phyloP scores from a whole-genome alignment of 1,284 basidiomycete species.

The Cutaneotrichosporon sp. region DNA sequence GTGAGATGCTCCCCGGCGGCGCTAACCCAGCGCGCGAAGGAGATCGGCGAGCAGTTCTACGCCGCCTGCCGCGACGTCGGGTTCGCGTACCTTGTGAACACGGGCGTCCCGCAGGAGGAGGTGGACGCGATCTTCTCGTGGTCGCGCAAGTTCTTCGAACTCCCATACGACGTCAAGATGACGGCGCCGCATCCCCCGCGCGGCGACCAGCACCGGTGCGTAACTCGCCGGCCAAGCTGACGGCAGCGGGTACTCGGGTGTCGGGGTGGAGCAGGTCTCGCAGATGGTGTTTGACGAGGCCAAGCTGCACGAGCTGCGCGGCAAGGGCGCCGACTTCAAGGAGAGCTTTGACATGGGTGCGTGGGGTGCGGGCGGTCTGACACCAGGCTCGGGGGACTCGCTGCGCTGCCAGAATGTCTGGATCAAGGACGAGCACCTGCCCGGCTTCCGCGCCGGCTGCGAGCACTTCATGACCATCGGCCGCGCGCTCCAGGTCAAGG shows the following conservation, averaged over 20 bases:
- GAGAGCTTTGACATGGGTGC: slow-evolving; percentile 62
- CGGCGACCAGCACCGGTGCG: slow-evolving; percentile 48
- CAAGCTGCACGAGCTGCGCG: slow-evolving; percentile 51
- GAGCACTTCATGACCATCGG: slow-evolving; percentile 60
- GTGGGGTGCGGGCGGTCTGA: slow-evolving; percentile 1
- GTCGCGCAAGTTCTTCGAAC: slow-evolving; percentile 59
- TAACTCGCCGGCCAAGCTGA: not conserved
- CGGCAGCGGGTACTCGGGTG: slow-evolving; percentile 56
- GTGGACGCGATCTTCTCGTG: slow-evolving; percentile 61
- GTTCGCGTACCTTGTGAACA: slow-evolving; percentile 57
- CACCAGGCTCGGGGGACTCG: slow-evolving; percentile 36
- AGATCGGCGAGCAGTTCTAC: slow-evolving; percentile 32
- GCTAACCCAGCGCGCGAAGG: slow-evolving; percentile 18
- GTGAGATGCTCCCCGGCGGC: slow-evolving; percentile 4
- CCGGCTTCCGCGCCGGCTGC: slow-evolving; percentile 61
- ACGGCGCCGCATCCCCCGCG: slow-evolving; percentile 62
- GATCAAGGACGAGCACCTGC: slow-evolving; percentile 61
- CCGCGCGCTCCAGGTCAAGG: slow-evolving; percentile 56
- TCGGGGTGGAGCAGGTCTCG: slow-evolving; percentile 47
- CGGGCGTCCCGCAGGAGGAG: slow-evolving; percentile 55
- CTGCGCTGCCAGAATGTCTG: slow-evolving; percentile 61
- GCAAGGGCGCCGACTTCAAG: slow-evolving; percentile 59
- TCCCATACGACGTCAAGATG: slow-evolving; percentile 59
- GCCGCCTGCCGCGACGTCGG: slow-evolving; percentile 47
- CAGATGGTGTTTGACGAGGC: slow-evolving; percentile 43